phyloP scores from a whole-genome alignment of 2,329 filamentous ascomycete species.

The Septoria linicola region DNA sequence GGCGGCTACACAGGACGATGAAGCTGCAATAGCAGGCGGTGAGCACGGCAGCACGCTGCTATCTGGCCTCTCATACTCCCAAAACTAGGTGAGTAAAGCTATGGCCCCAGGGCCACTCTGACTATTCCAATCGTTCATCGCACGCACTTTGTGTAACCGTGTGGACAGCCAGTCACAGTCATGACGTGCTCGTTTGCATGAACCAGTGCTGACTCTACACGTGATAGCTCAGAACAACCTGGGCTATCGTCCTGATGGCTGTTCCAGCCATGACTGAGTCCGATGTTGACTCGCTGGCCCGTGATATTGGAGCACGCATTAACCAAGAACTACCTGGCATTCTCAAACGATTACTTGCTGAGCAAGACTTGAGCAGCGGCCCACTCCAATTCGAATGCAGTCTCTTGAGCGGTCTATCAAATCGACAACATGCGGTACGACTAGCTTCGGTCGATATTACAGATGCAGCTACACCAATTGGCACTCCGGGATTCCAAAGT shows the following conservation, averaged over 20 bases:
- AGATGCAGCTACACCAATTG: slow-evolving; percentile 12
- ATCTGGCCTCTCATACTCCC: no score
- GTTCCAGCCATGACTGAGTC: slow-evolving; percentile 4
- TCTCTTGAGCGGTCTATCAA: slow-evolving; percentile 16
- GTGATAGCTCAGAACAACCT: background rate
- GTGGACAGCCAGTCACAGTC: no score
- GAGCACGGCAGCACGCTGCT: no score
- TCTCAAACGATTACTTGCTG: slow-evolving; percentile 19
- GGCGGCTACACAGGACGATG: no score
- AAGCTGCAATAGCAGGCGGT: no score
- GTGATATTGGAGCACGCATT: slow-evolving; percentile 24
- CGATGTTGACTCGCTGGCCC: slow-evolving; percentile 22
- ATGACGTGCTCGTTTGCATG: no score
- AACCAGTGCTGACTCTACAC: no score
- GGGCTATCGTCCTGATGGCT: background rate
- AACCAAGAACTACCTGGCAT: slow-evolving; percentile 20
- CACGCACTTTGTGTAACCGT: no score
- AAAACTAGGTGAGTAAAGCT: no score
- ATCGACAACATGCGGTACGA: slow-evolving; percentile 16
- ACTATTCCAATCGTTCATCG: no score
- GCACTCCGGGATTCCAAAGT: slow-evolving; percentile 5
- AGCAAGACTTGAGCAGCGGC: slow-evolving; percentile 17
- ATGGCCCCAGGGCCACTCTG: no score
- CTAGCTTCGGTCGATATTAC: slow-evolving; percentile 25
- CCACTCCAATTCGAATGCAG: slow-evolving; percentile 26